Evolutionary conservation across 768 basidiomycete species (phyloP), one percentile per base, ranked within the genome.

Genomic region (Mycena metata): DNA sequence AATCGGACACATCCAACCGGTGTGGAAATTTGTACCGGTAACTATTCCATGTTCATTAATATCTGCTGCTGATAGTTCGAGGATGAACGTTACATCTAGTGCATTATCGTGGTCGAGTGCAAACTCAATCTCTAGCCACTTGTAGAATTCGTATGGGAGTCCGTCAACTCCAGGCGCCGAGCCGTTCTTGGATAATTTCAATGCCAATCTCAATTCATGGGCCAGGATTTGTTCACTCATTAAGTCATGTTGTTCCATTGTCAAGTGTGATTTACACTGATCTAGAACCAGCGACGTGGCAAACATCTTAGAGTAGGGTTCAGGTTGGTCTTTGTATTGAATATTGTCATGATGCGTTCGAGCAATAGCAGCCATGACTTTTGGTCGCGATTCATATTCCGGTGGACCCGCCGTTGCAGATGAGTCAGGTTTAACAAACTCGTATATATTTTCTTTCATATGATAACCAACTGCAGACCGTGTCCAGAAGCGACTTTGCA

Each of bases 81-180:
- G 17, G 74, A 74, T 42, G 74, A 78, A 4, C 68, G 67, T 3
- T 42, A 45, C 16, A 45, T 45, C 43, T n/a, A n/a, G n/a, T n/a
- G n/a, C n/a, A n/a, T n/a, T n/a, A n/a, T n/a, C n/a, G n/a, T n/a
- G n/a, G n/a, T n/a, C n/a, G n/a, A n/a, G n/a, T n/a, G n/a, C n/a
- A n/a, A n/a, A n/a, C 19, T 42, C n/a, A 39, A 21, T 52, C 56
- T 49, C 23, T 39, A 42, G 30, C n/a, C 15, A 41, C 30, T 52
- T 41, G 12, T 63, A 76, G 0, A 72, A 17, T 33, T 75, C 71
- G 16, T 73, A 72, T 21, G 76, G 69, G 0, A 76, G 16, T 0
- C 75, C 60, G n/a, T n/a, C n/a, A n/a, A n/a, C n/a, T n/a, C n/a
- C n/a, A n/a, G n/a, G n/a, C n/a, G n/a, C n/a, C n/a, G n/a, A n/a